Percentiles rank a stretch among this genome's conserved stretches.
Evolutionary conservation across 2,329 filamentous ascomycete genomes (phyloP).

Genomic region (Aspergillus japonicus): DNA sequence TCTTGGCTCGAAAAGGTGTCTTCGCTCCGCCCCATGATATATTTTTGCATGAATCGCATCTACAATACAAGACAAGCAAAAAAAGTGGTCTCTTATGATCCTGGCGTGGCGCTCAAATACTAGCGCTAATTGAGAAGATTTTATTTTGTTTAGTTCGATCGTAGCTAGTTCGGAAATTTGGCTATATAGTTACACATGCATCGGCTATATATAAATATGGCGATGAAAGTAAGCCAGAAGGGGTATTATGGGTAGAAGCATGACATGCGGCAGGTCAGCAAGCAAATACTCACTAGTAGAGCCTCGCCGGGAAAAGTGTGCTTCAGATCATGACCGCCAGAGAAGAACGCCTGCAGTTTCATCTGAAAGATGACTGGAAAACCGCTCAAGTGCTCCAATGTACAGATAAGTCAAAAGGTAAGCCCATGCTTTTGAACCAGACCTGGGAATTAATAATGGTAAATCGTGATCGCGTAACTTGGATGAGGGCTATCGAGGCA

Average conservation of each 20-base stretch:
- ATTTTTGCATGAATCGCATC: too few species aligned
- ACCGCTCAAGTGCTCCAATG: constrained; percentile 29
- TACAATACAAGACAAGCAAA: too few species aligned
- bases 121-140: not conserved
- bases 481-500: constrained; percentile 31
- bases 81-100: too few species aligned
- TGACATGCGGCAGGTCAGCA: not conserved
- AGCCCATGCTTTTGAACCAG: not conserved
- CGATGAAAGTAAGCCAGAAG: constrained; percentile 3
- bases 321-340: constrained; percentile 21
- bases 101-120: too few species aligned
- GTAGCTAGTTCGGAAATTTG: not conserved
- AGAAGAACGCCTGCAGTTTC: constrained; percentile 24
- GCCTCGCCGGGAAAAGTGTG: not conserved
- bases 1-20: too few species aligned
- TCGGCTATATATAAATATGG: constrained; percentile 6
- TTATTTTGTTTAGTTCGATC: not conserved
- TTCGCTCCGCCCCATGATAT: too few species aligned
- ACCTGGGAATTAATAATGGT: constrained; percentile 11
- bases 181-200: not conserved
- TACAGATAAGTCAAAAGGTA: not conserved
- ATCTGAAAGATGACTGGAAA: constrained; percentile 12
- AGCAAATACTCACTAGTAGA: not conserved
- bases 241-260: constrained; percentile 7
- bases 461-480: constrained; percentile 24